These are phyloP conservation scores for Penicillium cosmopolitanum DNA, from an alignment of 495 filamentous ascomycete genomes.

Conservation along the genomic window DNA sequence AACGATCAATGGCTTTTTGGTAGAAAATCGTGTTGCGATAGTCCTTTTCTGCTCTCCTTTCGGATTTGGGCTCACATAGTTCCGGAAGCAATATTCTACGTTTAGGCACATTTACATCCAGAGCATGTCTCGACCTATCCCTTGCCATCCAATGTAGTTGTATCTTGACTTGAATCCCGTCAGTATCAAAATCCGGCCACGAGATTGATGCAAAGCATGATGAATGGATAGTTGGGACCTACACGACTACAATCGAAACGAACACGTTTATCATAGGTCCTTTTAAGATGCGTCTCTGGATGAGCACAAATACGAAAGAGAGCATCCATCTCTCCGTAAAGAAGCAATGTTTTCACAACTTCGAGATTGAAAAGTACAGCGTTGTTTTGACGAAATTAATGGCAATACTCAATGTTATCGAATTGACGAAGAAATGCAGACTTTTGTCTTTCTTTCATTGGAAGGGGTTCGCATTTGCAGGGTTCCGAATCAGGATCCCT, in stretches of 20 bases:
- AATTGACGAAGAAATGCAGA: constrained; percentile 14
- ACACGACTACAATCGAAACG: constrained; percentile 15
- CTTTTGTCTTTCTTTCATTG: constrained; percentile 18
- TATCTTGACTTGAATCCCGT: background rate
- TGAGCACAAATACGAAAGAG: constrained; percentile 22
- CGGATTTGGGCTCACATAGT: constrained; percentile 9
- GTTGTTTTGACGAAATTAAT: background rate
- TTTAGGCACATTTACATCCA: background rate
- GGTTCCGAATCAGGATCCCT: background rate
- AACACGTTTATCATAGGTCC: background rate
- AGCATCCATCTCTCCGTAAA: constrained; percentile 29
- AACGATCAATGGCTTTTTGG: constrained; percentile 2
- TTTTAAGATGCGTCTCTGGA: constrained; percentile 10
- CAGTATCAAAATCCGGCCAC: background rate
- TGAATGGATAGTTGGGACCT: background rate
- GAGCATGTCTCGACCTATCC: background rate
- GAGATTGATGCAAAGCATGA: background rate
- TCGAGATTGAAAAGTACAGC: constrained; percentile 27
- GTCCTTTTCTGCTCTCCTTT: constrained; percentile 12
- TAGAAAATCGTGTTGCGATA: constrained; percentile 28
- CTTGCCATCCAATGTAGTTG: background rate
- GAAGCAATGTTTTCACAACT: constrained; percentile 25
- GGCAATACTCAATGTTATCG: background rate
- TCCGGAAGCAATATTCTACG: background rate
- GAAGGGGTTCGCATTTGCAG: constrained; percentile 8